Conservation (phyloP, 768 basidiomycete genomes). For the Lentinula guzmanii region DNA sequence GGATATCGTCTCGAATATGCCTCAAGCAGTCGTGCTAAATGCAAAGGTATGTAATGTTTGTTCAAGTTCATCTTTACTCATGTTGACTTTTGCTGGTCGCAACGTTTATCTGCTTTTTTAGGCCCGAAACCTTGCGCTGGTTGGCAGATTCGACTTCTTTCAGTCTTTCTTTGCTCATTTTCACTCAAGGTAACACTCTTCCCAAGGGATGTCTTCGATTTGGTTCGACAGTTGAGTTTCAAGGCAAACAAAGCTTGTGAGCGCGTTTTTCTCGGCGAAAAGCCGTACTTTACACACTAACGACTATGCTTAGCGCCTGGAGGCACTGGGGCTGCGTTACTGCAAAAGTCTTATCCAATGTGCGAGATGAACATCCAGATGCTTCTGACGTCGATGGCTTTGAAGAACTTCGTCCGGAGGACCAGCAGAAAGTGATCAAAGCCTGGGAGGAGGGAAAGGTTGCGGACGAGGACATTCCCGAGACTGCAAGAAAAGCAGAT, state of each 20-base stretch:
- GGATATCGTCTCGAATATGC: constrained; percentile 83
- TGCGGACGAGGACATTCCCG: constrained; percentile 79
- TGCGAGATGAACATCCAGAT: constrained; percentile 54
- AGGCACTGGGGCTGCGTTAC: constrained; percentile 92
- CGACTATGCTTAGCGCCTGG: constrained; percentile 50
- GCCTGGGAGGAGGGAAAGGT: constrained; percentile 79
- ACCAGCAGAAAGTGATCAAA: constrained; percentile 62
- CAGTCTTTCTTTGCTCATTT: background rate
- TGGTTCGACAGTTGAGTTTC: constrained; percentile 70
- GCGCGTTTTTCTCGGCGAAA: constrained; percentile 10
- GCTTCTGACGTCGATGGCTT: constrained; percentile 80
- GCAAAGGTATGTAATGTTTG: constrained; percentile 54
- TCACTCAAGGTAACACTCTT: constrained; percentile 55
- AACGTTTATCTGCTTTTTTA: constrained; percentile 26
- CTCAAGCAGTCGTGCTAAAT: constrained; percentile 59
- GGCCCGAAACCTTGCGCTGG: constrained; percentile 76
- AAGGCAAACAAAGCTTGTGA: constrained; percentile 65
- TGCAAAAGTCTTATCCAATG: constrained; percentile 57
- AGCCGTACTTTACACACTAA: background rate
- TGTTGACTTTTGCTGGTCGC: background rate
- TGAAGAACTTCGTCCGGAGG: constrained; percentile 62
- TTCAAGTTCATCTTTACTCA: background rate
- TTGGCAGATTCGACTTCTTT: constrained; percentile 21
- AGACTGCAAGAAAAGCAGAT: constrained; percentile 55
- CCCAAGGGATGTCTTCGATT: constrained; percentile 68